Base-by-base conservation (phyloP, 768 basidiomycete species). In the Rhodotorula diobovata region DNA sequence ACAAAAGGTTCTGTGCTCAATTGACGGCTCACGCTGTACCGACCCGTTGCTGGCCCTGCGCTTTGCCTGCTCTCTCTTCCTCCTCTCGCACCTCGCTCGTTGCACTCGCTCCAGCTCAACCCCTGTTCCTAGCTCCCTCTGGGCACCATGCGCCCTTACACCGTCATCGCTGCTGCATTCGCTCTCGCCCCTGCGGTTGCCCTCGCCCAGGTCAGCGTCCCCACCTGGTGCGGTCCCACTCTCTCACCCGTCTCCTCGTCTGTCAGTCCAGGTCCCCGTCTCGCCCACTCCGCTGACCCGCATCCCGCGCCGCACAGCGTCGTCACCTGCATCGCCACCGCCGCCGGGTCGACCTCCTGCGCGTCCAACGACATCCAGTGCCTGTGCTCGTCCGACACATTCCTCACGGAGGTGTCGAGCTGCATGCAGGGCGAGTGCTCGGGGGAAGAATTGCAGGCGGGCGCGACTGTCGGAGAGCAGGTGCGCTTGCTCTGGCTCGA, bases 211-310 rank as follows among this genome's bases (percentile, higher is more conserved):
- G 16, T 23, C 34, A 35, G 37, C 23, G 54, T 59, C 25, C 65
- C 70, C 10, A 25, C 39, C 51, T 71, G 70, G 70, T 71, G 7
- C 15, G 70, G n/a, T n/a, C n/a, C n/a, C n/a, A n/a, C 32, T 39
- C 0, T 9, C 28, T 35, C 21, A 25, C 3, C 30, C 32, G n/a
- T 3, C 16, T n/a, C 11, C 20, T 45, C 20, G 1, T 10, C 15
- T 34, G 14, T 15, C 23, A 0, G 32, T 18, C 43, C 2, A 6
- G 32, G 30, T n/a, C n/a, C n/a, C n/a, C n/a, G n/a, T 55, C 21
- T 25, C 35, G 14, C 41, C 35, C 43, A 1, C 45, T 15, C 5
- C 34, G 14, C 39, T 16, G 39, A 23, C 34, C 0, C 25, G 30
- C 18, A 46, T 50, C 45, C 35, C 35, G 1, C 16, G 9, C 25